phyloP scores from a whole-genome alignment of 2,329 filamentous ascomycete species.

The Sclerotiophoma versabilis region DNA sequence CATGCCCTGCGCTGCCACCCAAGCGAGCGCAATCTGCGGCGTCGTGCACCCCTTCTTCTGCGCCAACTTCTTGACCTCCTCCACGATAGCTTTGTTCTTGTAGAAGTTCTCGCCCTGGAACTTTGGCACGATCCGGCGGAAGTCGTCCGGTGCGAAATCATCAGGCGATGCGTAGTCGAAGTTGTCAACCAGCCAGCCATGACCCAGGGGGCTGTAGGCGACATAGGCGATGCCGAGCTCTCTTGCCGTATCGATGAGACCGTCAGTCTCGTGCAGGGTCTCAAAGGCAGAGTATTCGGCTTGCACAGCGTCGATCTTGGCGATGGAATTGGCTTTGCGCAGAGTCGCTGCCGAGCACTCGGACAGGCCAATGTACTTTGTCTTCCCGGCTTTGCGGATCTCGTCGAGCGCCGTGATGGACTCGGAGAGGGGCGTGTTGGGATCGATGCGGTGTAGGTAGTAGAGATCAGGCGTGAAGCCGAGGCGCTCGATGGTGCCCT shows the following conservation, averaged over 20 bases:
- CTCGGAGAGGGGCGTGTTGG: conserved; percentile 46
- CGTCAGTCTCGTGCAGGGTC: conserved; percentile 51
- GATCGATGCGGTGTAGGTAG: conserved; percentile 52
- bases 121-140: conserved; percentile 47
- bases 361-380: conserved; percentile 56
- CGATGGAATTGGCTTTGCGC: conserved; percentile 55
- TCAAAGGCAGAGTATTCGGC: conserved; percentile 60
- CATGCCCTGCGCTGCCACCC: conserved; percentile 44
- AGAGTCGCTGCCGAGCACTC: conserved; percentile 54
- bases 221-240: conserved; percentile 49
- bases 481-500: conserved; percentile 48
- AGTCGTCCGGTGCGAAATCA: conserved; percentile 52
- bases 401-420: conserved; percentile 57
- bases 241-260: conserved; percentile 45
- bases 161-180: conserved; percentile 46
- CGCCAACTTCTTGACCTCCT: conserved; percentile 36
- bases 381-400: conserved; percentile 53
- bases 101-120: conserved; percentile 50
- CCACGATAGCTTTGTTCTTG: conserved; percentile 40
- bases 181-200: conserved; percentile 35
- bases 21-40: conserved; percentile 60
- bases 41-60: conserved; percentile 60
- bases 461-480: conserved; percentile 52
- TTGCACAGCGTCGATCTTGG: conserved; percentile 57
- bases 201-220: conserved; percentile 45